Conservation (phyloP, 192 early-diverging fungal species). For the Entrophospora sp. region DNA sequence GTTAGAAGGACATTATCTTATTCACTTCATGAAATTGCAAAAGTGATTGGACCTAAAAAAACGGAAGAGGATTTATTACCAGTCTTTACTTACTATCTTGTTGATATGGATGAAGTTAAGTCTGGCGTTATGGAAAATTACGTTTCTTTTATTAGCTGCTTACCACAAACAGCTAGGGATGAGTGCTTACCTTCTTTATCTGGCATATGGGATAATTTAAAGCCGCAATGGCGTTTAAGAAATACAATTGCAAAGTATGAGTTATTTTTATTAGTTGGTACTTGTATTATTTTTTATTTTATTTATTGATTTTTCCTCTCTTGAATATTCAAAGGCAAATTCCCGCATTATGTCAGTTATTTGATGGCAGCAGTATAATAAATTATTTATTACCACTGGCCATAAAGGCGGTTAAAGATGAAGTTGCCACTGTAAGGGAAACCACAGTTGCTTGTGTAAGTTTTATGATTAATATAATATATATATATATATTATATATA, state of each 20-base stretch:
- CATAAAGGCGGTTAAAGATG: conserved; percentile 45
- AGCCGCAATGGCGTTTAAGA: conserved; percentile 59
- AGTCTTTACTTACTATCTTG: conserved; percentile 44
- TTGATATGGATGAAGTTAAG: conserved; percentile 57
- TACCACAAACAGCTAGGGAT: conserved; percentile 50
- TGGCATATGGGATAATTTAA: conserved; percentile 59
- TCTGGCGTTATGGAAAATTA: conserved; percentile 59
- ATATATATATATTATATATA: conserved; percentile 18
- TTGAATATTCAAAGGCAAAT: conserved; percentile 36
- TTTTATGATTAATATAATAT: conserved; percentile 18
- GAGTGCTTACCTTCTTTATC: conserved; percentile 58
- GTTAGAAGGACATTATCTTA: conserved; percentile 49
- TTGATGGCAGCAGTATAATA: conserved; percentile 49
- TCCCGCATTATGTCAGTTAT: conserved; percentile 50
- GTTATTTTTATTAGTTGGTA: no score
- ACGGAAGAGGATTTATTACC: conserved; percentile 45
- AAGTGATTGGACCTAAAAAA: conserved; percentile 43
- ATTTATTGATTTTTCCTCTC: no score
- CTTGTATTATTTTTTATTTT: neutral
- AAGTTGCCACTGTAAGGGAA: conserved; percentile 43
- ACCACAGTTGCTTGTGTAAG: conserved; percentile 40
- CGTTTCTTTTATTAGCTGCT: conserved; percentile 52
- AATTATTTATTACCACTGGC: conserved; percentile 59
- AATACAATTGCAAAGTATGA: conserved; percentile 54
- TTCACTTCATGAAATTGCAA: conserved; percentile 50